Conservation (phyloP, 2,329 filamentous ascomycete species). For the Trichoderma endophyticum region DNA sequence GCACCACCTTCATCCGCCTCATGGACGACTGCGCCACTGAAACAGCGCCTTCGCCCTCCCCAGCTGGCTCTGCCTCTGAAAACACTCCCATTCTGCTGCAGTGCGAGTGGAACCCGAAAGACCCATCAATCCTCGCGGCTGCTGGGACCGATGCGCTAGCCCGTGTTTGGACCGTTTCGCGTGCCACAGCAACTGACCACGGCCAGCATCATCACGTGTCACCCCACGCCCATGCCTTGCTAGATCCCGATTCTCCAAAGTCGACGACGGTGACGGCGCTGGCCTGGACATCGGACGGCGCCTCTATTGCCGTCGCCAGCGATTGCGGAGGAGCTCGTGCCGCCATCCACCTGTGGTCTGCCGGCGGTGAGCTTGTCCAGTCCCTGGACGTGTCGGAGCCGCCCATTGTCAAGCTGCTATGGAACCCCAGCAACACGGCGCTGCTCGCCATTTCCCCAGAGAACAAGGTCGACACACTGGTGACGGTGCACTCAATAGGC, state of each 20-base stretch:
- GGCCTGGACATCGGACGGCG: constrained; percentile 58
- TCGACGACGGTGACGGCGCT: constrained; percentile 56
- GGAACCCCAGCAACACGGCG: constrained; percentile 55
- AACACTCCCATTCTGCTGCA: constrained; percentile 61
- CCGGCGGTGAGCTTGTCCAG: constrained; percentile 50
- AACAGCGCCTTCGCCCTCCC: constrained; percentile 37
- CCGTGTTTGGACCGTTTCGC: constrained; percentile 63
- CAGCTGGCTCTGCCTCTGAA: constrained; percentile 40
- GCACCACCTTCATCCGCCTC: constrained; percentile 61
- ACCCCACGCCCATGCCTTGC: constrained; percentile 38
- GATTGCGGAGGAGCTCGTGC: constrained; percentile 48
- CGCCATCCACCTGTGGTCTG: constrained; percentile 55
- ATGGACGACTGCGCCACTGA: constrained; percentile 39
- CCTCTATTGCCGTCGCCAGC: constrained; percentile 55
- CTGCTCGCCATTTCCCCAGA: constrained; percentile 57
- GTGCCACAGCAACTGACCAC: constrained; percentile 45
- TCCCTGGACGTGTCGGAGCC: constrained; percentile 56
- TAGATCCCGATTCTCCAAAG: constrained; percentile 52
- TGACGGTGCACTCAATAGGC: constrained; percentile 52
- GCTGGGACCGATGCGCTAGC: constrained; percentile 68
- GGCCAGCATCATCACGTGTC: constrained; percentile 44
- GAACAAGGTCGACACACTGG: constrained; percentile 47
- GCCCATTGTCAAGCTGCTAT: constrained; percentile 60
- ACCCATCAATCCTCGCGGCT: constrained; percentile 64
- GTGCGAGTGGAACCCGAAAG: constrained; percentile 65